Base-by-base conservation (phyloP, 345 rosid genomes). In the Eutrema japonicum region DNA sequence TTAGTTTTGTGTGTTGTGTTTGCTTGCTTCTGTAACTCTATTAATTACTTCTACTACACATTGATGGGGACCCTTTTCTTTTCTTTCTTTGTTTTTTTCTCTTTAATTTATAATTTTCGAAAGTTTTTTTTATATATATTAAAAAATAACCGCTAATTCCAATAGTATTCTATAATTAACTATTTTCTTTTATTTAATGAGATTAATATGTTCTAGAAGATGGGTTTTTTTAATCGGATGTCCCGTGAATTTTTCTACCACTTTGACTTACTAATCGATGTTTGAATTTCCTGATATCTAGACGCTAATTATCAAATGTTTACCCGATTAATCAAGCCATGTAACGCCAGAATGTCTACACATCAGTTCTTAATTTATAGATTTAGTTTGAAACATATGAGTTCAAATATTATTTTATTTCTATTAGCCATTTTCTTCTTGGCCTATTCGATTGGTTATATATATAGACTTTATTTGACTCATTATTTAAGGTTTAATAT, bases 1-100 rank as follows among this genome's bases (percentile, higher is more conserved):
- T 71, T 77, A 57, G 77, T 58, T 71, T 70, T 70, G n/a, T 56
- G 70, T 70, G 6, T 70, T 75, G 50, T 64, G 16, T 75, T 64
- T 69, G 66, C 57, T 66, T 64, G 10, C 10, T 64, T 76, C 55
- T 75, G 77, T 49, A 43, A 68, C 64, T 60, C 40, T n/a, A 69
- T 76, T 76, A 62, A 54, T 69, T 69, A 76, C 70, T 69, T 68
- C 53, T 66, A 33, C 65, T 32, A 45, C 49, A 37, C 40, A 37
- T 65, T 48, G 43, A 59, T 60, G 57, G 73, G 62, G 68, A 74
- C 68, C 74, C 59, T 54, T 68, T 59, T 14, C 6, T 8, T 30
- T 43, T 43, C 38, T 63, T 72, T 57, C 29, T 57, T 48, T 42
- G 5, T 14, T 55, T 4, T 14, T 55, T 4, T 54, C 6, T 54